Evolutionary conservation across 1,284 basidiomycete species (phyloP).

Genomic region (Mycena citricolor): DNA sequence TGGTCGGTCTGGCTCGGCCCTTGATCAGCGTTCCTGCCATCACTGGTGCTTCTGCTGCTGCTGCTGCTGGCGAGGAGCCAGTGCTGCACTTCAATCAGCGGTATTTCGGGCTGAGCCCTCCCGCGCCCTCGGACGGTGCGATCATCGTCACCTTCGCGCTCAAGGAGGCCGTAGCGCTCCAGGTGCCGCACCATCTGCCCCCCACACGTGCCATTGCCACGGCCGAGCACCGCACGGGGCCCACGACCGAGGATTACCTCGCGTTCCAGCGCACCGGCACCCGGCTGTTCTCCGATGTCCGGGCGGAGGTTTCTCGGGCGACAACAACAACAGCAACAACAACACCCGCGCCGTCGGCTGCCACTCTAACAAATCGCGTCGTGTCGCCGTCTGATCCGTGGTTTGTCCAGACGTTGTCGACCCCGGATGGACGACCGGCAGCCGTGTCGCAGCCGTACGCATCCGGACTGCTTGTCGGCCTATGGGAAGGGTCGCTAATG

Average conservation of each 20-base stretch:
- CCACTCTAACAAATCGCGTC: constrained; percentile 25
- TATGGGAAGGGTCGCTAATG: constrained; percentile 60
- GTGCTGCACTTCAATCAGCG: constrained; percentile 6
- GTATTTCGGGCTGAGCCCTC: not conserved
- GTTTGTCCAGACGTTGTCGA: constrained; percentile 8
- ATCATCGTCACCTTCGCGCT: constrained; percentile 52
- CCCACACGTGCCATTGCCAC: constrained; percentile 43
- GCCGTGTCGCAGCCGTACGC: constrained; percentile 12
- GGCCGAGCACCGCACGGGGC: constrained; percentile 43
- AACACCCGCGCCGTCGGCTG: constrained; percentile 24
- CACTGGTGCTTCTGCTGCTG: constrained; percentile 1
- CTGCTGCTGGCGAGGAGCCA: constrained; percentile 3
- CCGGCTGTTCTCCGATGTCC: constrained; percentile 14
- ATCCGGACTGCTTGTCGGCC: constrained; percentile 44
- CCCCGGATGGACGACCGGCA: constrained; percentile 8
- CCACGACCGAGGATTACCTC: constrained; percentile 51
- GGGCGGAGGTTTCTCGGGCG: no score
- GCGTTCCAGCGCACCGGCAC: constrained; percentile 40
- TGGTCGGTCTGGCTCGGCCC: constrained; percentile 40
- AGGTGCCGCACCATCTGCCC: constrained; percentile 50
- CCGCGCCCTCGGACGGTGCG: constrained; percentile 32
- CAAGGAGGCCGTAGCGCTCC: constrained; percentile 42
- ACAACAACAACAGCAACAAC: no score
- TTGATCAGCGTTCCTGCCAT: constrained; percentile 22
- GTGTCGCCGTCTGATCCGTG: constrained; percentile 25